phyloP scores from a whole-genome alignment of 2,329 filamentous ascomycete species.

The Sporothrix schenckii region DNA sequence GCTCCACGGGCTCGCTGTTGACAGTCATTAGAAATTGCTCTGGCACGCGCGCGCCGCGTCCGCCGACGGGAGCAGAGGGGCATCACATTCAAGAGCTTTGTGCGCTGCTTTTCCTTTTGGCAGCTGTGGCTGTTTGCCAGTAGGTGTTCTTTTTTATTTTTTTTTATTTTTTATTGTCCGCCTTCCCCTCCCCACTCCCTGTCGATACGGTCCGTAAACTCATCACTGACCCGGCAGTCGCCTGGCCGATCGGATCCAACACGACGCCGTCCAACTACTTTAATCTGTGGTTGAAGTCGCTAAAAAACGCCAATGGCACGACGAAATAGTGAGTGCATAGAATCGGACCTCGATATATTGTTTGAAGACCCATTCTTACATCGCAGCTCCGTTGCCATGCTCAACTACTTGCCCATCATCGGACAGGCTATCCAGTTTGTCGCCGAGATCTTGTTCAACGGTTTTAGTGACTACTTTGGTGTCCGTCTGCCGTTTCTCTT shows the following conservation, averaged over 20 bases:
- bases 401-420: conserved; percentile 31
- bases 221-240: conserved; percentile 9
- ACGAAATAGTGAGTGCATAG: conserved; percentile 28
- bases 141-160: background rate
- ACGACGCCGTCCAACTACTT: conserved; percentile 29
- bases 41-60: conserved; percentile 24
- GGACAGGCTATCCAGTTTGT: conserved; percentile 31
- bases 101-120: conserved; percentile 30
- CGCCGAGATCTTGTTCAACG: conserved; percentile 27
- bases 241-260: conserved; percentile 29
- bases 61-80: conserved; percentile 25
- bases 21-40: conserved; percentile 6
- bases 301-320: conserved; percentile 27
- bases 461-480: conserved; percentile 27
- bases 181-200: no score
- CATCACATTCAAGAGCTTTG: conserved; percentile 26
- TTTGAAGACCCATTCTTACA: background rate
- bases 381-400: conserved; percentile 29
- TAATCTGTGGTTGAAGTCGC: conserved; percentile 31
- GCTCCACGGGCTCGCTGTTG: no score
- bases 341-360: background rate
- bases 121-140: conserved; percentile 31
- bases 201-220: background rate
- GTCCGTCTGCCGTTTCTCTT: conserved; percentile 27
- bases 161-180: no score